Conservation (phyloP, 2,329 filamentous ascomycete genomes). For the Sodiomyces alkalinus region DNA sequence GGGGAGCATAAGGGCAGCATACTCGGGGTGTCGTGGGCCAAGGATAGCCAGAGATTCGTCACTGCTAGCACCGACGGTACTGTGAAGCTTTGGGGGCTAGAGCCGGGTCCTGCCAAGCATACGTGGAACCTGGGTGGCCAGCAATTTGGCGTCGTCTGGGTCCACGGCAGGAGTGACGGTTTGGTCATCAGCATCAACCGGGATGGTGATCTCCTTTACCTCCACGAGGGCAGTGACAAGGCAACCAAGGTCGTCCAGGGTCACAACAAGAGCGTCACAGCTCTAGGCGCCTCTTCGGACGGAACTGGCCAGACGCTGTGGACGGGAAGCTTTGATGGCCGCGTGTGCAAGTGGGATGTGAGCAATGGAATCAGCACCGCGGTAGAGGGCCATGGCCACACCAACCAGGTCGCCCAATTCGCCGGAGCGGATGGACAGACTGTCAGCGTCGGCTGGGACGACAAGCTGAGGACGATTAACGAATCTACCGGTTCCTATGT, state of each 20-base stretch:
- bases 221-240: constrained; percentile 53
- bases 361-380: constrained; percentile 50
- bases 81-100: constrained; percentile 85
- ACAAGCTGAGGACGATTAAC: constrained; percentile 70
- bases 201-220: constrained; percentile 79
- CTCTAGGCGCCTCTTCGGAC: constrained; percentile 43
- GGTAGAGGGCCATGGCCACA: constrained; percentile 69
- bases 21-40: constrained; percentile 80
- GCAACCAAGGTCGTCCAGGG: constrained; percentile 65
- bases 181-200: constrained; percentile 83
- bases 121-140: constrained; percentile 85
- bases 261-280: constrained; percentile 83
- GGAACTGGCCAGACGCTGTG: constrained; percentile 52
- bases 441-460: constrained; percentile 91
- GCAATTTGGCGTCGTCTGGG: constrained; percentile 90
- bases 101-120: constrained; percentile 60
- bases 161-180: constrained; percentile 65
- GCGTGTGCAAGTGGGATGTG: constrained; percentile 73
- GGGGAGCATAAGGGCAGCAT: constrained; percentile 86
- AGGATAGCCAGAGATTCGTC: constrained; percentile 71
- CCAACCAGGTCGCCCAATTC: constrained; percentile 74
- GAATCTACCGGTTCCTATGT: constrained; percentile 60
- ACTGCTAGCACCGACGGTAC: constrained; percentile 92
- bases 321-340: constrained; percentile 87
- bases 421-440: constrained; percentile 45